Percentiles rank a stretch among this genome's conserved stretches.
phyloP scores from a whole-genome alignment of 2,329 filamentous ascomycete species.

The Aureobasidium vineae region DNA sequence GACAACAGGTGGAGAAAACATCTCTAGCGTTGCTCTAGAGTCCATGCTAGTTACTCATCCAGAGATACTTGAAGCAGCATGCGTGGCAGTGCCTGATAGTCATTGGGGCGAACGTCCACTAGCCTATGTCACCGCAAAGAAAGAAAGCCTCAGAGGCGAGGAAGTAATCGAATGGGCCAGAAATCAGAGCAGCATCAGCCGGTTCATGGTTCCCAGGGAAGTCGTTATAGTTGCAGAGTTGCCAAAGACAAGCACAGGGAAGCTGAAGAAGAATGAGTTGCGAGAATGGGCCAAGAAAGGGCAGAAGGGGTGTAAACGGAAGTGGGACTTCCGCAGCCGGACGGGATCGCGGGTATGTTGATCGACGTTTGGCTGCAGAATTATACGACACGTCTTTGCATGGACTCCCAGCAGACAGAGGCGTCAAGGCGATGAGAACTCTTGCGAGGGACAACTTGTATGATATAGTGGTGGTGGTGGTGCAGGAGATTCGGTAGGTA shows the following conservation, averaged over 20 bases:
- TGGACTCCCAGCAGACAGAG: background rate
- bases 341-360: conserved; percentile 18
- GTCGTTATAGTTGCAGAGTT: conserved; percentile 80
- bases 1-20: conserved; percentile 82
- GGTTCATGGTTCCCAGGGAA: conserved; percentile 76
- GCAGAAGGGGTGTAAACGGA: conserved; percentile 34
- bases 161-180: conserved; percentile 86
- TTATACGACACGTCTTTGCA: conserved; percentile 3
- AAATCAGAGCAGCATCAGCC: conserved; percentile 73
- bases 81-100: conserved; percentile 80
- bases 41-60: conserved; percentile 86
- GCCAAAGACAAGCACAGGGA: conserved; percentile 96
- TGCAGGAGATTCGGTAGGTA: background rate
- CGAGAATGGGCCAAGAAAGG: conserved; percentile 75
- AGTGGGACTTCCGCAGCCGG: conserved; percentile 11
- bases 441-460: no score
- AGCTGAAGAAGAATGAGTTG: conserved; percentile 92
- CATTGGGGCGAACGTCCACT: conserved; percentile 98
- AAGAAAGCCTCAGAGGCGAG: conserved; percentile 53
- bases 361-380: conserved; percentile 18
- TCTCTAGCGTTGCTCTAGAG: conserved; percentile 89
- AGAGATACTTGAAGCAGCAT: conserved; percentile 84
- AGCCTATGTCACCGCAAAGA: conserved; percentile 80
- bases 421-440: background rate
- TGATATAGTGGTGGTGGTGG: background rate